Base-by-base conservation (phyloP, 2,329 filamentous ascomycete genomes). In the Trichoderma koningiopsis region DNA sequence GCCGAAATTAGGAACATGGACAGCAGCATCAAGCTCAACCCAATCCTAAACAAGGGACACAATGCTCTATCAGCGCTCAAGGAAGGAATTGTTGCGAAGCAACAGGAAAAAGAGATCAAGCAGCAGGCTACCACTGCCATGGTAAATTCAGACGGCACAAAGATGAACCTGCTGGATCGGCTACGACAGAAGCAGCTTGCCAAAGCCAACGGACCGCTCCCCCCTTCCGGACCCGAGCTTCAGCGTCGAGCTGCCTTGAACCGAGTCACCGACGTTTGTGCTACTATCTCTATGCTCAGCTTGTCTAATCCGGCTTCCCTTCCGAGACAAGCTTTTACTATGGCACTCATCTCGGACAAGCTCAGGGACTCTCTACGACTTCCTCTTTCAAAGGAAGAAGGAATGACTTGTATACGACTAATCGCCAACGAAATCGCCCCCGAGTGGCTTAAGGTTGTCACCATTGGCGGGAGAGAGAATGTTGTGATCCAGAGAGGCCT, bases 161-260 rank as follows among this genome's bases (percentile, higher is more conserved):
- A 89, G 80, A 89, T 91, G 82, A 88, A 87, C 65, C 87, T 96
- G 29, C 84, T 96, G 69, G 92, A 94, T 77, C 90, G 92, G 60
- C 87, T 96, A 72, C 89, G 91, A 72, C 84, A 86, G 67, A 95
- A 95, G 81, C 87, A 92, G 73, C 79, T 85, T 73, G 83, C 86
- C 77, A 85, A 86, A 73, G 78, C 82, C 10, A 82, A 80, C 61
- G 92, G 89, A 76, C 78, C 84, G 5, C 78, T 85, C 0, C 88
- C 90, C 0, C 81, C 91, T 1, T 83, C 89, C 0, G 75, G 84
- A 0, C 83, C 85, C 0, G 84, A 89, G 73, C 80, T 92, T 3
- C 82, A 86, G 71, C 89, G 90, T 14, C 85, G 84, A 16, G 86
- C 88, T 4, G 91, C 91, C 0, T 82, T 92, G 29, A 88, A 91